Evolutionary conservation across 1,284 basidiomycete species (phyloP), one percentile per base, ranked within the genome.

Genomic region (Ustilago xerochloae): DNA sequence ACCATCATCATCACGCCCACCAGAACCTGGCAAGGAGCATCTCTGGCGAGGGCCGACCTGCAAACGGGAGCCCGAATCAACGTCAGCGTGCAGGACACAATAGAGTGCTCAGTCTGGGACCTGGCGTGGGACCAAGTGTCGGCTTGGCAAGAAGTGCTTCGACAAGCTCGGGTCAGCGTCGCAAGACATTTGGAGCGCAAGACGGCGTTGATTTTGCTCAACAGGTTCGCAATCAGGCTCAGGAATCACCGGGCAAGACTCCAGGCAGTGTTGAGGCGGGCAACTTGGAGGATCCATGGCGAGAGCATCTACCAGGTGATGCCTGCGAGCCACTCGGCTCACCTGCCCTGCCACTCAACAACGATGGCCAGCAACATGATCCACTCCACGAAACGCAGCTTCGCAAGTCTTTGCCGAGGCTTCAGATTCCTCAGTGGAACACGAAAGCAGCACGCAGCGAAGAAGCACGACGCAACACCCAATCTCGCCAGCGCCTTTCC

Each of bases 211-310:
- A 45, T 16, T 38, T 46, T n/a, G n/a, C 30, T 13, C 49, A 46
- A 6, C 52, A 52, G 6, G 39, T 28, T 16, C 38, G 41, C 22
- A 28, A 22, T n/a, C 32, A 35, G 41, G 15, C 32, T 8, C 46
- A 49, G 20, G 35, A 35, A 28, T 54, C 54, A 3, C 45, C 39
- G 6, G 53, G 26, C 24, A 41, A 18, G 8, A 24, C 48, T 6
- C 28, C 18, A n/a, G 50, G 47, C 13, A 24, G 64, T 29, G 63
- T 73, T 5, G 49, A 56, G 2, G 68, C 66, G 3, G 75, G 59
- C 20, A 70, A 45, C 38, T 52, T 78, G 20, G 78, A 73, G 13
- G 78, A 80, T 36, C 78, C 78, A 0, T 80, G 78, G 78, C 52
- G 75, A 20, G 78, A 80, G 38, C 78, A 80, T 26, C 33, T 55